phyloP scores from a whole-genome alignment of 78 protist genomes.

The Dictyostelium capitatum region DNA sequence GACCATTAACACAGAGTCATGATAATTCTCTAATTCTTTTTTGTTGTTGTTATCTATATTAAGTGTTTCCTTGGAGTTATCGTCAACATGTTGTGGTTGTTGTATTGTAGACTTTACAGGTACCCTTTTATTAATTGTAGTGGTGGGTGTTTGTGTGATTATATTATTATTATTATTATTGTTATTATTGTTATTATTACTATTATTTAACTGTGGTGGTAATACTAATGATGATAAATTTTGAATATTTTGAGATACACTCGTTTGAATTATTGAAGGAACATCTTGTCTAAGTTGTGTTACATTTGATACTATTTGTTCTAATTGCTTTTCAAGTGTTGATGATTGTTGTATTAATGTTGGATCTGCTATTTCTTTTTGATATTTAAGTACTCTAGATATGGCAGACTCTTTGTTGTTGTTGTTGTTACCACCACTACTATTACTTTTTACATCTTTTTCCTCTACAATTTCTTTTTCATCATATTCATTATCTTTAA shows the following conservation, averaged over 20 bases:
- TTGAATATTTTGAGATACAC: not conserved
- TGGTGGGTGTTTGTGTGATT: not conserved
- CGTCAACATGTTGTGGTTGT: conserved; percentile 1
- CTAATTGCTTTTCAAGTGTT: not conserved
- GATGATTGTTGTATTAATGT: not conserved
- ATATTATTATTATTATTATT: not conserved
- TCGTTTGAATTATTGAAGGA: not conserved
- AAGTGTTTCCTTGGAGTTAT: not conserved
- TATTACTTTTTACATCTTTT: not conserved
- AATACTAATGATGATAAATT: not conserved
- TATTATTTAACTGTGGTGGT: not conserved
- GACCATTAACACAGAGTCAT: not conserved
- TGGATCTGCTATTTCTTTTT: not conserved
- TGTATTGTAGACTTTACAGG: not conserved
- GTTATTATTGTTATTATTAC: not conserved
- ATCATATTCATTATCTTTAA: not conserved
- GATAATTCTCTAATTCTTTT: not conserved
- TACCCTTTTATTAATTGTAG: not conserved
- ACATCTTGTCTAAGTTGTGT: conserved; percentile 17
- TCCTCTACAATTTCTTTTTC: not conserved
- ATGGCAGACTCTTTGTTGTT: not conserved
- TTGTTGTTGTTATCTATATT: not conserved
- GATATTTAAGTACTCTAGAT: not conserved
- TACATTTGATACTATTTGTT: not conserved
- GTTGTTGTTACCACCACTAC: not conserved